Evolutionary conservation across 768 basidiomycete genomes (phyloP).

Genomic region (Macrolepiota fuliginosa): DNA sequence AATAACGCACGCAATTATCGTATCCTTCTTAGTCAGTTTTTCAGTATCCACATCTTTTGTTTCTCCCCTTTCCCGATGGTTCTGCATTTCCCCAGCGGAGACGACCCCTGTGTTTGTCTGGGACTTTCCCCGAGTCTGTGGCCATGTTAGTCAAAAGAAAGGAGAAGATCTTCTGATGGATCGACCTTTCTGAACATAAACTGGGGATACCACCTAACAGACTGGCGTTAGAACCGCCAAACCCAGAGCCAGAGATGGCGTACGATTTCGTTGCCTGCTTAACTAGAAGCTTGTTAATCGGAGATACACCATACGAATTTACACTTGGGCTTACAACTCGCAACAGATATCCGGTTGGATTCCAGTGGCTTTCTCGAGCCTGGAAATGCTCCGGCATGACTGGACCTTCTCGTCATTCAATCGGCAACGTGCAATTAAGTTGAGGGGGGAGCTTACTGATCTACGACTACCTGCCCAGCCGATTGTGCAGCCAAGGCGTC

Average conservation of each 20-base stretch:
- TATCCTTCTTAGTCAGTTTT: slow-evolving; percentile 7
- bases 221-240: neutral
- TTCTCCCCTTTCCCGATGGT: neutral
- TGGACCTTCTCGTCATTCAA: too few species aligned
- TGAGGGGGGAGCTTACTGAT: too few species aligned
- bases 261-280: neutral
- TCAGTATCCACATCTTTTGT: neutral
- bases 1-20: slow-evolving; percentile 3
- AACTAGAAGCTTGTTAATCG: neutral
- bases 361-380: neutral
- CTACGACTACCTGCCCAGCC: too few species aligned
- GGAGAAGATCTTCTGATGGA: neutral
- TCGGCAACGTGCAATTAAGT: too few species aligned
- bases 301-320: neutral
- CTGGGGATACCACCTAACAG: neutral
- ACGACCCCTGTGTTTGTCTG: neutral
- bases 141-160: neutral
- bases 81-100: neutral
- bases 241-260: too few species aligned
- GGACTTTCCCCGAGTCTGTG: neutral
- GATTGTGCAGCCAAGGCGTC: too few species aligned
- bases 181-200: neutral
- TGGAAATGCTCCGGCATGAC: neutral
- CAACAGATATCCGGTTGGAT: neutral
- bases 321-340: neutral